Conservation (phyloP, 352 stramenopile genomes). For the Phytophthora rubi region DNA sequence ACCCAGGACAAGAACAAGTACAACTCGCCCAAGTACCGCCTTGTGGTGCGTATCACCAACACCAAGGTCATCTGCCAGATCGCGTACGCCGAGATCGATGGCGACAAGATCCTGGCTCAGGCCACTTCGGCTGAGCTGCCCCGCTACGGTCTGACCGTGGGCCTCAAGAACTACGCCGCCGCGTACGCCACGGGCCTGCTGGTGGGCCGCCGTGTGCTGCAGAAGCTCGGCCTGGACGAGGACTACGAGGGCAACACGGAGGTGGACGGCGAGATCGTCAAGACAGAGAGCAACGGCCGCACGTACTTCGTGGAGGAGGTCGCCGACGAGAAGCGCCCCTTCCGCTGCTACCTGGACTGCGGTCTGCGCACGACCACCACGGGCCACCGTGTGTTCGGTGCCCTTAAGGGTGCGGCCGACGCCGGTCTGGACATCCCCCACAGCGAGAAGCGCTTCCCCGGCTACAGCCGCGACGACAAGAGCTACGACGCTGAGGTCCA, state of each 20-base stretch:
- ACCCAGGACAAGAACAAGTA: constrained; percentile 99
- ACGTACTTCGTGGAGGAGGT: constrained; percentile 99
- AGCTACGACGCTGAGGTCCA: constrained; percentile 98
- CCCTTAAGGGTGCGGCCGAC: constrained; percentile 98
- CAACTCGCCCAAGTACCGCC: constrained; percentile 98
- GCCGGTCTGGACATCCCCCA: constrained; percentile 99
- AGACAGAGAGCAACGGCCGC: constrained; percentile 94
- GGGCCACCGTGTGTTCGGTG: constrained; percentile 98
- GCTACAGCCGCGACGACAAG: constrained; percentile 99
- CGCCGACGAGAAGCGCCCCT: constrained; percentile 97
- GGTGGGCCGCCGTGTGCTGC: constrained; percentile 94
- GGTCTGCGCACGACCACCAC: constrained; percentile 97
- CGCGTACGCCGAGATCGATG: constrained; percentile 98
- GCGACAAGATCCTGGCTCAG: constrained; percentile 96
- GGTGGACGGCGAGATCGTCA: constrained; percentile 96
- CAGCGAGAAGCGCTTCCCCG: constrained; percentile 99
- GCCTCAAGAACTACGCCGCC: constrained; percentile 99
- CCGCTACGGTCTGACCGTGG: constrained; percentile 96
- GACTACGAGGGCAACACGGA: constrained; percentile 98
- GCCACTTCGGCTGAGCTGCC: constrained; percentile 97
- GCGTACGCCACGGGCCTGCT: constrained; percentile 98
- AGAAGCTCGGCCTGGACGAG: constrained; percentile 98
- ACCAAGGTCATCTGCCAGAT: constrained; percentile 98
- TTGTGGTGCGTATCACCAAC: constrained; percentile 97
- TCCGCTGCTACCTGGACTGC: constrained; percentile 98